Evolutionary conservation across 2,329 filamentous ascomycete species (phyloP).

Genomic region (Verticillium albo-atrum): DNA sequence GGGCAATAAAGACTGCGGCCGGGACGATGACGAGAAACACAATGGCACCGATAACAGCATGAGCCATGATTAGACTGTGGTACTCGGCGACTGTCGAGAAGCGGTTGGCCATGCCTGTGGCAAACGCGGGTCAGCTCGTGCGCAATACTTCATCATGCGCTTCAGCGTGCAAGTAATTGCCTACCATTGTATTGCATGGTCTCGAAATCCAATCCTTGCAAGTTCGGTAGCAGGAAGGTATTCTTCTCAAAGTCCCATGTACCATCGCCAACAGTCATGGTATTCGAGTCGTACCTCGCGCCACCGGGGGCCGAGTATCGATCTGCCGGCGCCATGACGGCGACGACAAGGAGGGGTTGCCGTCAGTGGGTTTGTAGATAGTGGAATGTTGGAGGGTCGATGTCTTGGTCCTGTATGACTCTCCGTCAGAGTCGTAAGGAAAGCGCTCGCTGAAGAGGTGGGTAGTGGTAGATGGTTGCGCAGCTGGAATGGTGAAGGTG

Average conservation of each 20-base stretch:
- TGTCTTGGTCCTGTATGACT: background rate
- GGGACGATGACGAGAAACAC: conserved; percentile 73
- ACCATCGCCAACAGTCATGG: conserved; percentile 74
- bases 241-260: conserved; percentile 79
- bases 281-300: conserved; percentile 68
- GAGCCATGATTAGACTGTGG: conserved; percentile 63
- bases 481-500: background rate
- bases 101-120: conserved; percentile 73
- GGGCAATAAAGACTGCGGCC: conserved; percentile 65
- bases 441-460: conserved; percentile 1
- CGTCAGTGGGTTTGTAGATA: conserved; percentile 2
- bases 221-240: conserved; percentile 72
- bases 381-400: background rate
- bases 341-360: conserved; percentile 26
- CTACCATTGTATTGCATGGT: conserved; percentile 83
- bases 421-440: background rate
- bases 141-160: background rate
- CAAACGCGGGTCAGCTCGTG: conserved; percentile 9
- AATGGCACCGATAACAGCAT: conserved; percentile 67
- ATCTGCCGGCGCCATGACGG: conserved; percentile 57
- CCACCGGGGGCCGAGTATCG: conserved; percentile 65
- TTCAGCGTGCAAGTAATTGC: conserved; percentile 11
- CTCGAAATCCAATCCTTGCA: conserved; percentile 71
- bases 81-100: conserved; percentile 68
- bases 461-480: background rate